A percentile compares a stretch with the other conserved stretches of the same genome.
Evolutionary conservation across 495 filamentous ascomycete species (phyloP).

Genomic region (Talaromyces adpressus): DNA sequence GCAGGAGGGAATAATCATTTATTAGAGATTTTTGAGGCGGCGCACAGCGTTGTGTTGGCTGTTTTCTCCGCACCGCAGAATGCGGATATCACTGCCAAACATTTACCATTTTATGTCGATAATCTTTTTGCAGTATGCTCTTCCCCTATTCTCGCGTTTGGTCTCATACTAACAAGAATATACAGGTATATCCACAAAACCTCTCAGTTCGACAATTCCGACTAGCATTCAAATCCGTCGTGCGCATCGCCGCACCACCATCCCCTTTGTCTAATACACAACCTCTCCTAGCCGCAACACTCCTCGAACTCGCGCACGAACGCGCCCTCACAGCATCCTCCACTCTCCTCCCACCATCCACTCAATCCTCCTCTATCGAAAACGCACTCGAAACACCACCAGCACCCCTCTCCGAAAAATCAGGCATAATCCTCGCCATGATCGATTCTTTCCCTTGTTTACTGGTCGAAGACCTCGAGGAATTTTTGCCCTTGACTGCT

Average conservation of each 20-base stretch:
- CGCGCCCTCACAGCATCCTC: slow-evolving; percentile 53
- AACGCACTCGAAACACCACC: slow-evolving; percentile 22
- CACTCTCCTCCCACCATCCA: slow-evolving; percentile 32
- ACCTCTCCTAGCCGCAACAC: slow-evolving; percentile 66
- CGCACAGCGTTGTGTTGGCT: slow-evolving; percentile 80
- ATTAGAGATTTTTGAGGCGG: slow-evolving; percentile 80
- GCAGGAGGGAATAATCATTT: slow-evolving; percentile 55
- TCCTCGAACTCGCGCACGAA: slow-evolving; percentile 75
- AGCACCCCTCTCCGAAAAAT: slow-evolving; percentile 67
- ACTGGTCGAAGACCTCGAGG: slow-evolving; percentile 59
- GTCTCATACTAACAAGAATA: slow-evolving; percentile 11
- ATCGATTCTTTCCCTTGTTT: slow-evolving; percentile 78
- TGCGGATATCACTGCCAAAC: slow-evolving; percentile 57
- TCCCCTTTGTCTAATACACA: slow-evolving; percentile 62
- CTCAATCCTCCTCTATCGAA: slow-evolving; percentile 19
- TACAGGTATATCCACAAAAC: slow-evolving; percentile 66
- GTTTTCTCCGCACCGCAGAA: slow-evolving; percentile 75
- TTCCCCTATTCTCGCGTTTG: not conserved
- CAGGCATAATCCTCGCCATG: slow-evolving; percentile 69
- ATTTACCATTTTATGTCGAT: slow-evolving; percentile 83
- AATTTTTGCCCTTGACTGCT: slow-evolving; percentile 69
- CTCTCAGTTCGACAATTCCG: slow-evolving; percentile 88
- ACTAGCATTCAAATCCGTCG: slow-evolving; percentile 82
- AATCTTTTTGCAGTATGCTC: slow-evolving; percentile 61
- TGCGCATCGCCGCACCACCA: slow-evolving; percentile 80